A percentile compares a stretch with the other conserved stretches of the same genome.
phyloP scores from a whole-genome alignment of 2,329 filamentous ascomycete genomes.

The Trichoderma koningiopsis region DNA sequence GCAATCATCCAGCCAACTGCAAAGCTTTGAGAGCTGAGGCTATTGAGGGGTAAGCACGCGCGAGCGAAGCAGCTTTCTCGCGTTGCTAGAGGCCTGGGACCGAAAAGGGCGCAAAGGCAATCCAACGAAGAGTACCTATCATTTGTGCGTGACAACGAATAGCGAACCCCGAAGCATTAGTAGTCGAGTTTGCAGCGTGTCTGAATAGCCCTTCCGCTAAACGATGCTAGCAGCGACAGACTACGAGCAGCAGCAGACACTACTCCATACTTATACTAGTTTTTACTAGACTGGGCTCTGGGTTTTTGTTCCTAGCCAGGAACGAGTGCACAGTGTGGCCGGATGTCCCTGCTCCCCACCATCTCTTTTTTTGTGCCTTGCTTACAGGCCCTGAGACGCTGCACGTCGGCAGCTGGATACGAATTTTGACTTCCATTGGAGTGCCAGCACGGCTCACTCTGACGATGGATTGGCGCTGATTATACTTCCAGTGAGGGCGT shows the following conservation, averaged over 20 bases:
- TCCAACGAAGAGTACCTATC: not conserved
- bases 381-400: not conserved
- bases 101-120: not conserved
- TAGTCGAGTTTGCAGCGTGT: not conserved
- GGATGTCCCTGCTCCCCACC: conserved; percentile 1
- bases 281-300: not conserved
- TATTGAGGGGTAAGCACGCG: not conserved
- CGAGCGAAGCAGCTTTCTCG: not conserved
- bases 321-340: conserved; percentile 21
- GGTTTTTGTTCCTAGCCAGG: conserved; percentile 14
- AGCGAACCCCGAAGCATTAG: not conserved
- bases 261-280: not conserved
- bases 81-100: not conserved
- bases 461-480: not conserved
- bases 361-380: conserved; percentile 2
- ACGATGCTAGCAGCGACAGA: not conserved
- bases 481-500: conserved; percentile 14
- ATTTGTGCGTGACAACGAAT: not conserved
- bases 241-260: not conserved
- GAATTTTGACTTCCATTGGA: conserved; percentile 10
- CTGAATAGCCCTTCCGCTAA: not conserved
- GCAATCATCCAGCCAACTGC: conserved; percentile 4
- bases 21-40: not conserved
- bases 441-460: not conserved
- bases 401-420: not conserved